phyloP scores from a whole-genome alignment of 1,139 yeast genomes.

The Pichia sp. region DNA sequence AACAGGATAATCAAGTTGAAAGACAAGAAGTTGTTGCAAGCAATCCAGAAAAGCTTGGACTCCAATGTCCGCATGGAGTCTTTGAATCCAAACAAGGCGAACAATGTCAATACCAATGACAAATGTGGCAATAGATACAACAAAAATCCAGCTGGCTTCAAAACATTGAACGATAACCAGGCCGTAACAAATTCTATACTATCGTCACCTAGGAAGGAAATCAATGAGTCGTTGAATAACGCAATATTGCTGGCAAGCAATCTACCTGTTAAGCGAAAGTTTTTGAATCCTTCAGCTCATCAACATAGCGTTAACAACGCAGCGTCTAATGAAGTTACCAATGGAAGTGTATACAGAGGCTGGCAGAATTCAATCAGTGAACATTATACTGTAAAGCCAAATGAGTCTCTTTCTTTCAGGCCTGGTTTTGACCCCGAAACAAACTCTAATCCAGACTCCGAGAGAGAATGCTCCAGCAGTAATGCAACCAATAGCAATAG shows the following conservation, averaged over 20 bases:
- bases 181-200: not conserved
- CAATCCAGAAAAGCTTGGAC: slow-evolving; percentile 12
- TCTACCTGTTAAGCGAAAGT: not conserved
- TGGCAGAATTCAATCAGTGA: not conserved
- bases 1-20: slow-evolving; percentile 14
- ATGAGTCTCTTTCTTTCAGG: not conserved
- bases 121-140: not conserved
- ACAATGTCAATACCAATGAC: not conserved
- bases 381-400: not conserved
- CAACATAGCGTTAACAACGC: not conserved
- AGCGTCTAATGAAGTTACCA: not conserved
- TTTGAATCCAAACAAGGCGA: not conserved
- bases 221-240: slow-evolving; percentile 6
- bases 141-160: not conserved
- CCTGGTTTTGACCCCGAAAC: not conserved
- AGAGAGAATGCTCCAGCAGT: not conserved
- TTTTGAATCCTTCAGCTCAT: not conserved
- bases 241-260: not conserved
- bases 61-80: not conserved
- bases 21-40: slow-evolving; percentile 13
- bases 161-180: slow-evolving; percentile 11
- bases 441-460: not conserved
- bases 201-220: slow-evolving; percentile 12
- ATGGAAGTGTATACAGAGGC: not conserved
- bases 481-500: not conserved